Evolutionary conservation across 352 stramenopile species (phyloP).

Genomic region (Aphanomyces astaci): DNA sequence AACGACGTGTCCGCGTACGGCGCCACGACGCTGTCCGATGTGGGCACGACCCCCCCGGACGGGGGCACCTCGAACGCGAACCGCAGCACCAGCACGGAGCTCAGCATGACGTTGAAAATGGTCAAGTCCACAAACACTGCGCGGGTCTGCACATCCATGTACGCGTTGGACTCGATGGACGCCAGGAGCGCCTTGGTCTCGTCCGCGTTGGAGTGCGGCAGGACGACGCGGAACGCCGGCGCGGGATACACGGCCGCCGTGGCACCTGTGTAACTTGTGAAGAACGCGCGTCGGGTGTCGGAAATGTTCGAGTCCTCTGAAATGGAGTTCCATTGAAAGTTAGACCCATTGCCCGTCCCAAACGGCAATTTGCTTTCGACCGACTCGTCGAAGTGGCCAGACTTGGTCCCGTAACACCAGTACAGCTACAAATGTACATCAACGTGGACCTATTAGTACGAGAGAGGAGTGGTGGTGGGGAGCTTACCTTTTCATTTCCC

Average conservation of each 20-base stretch:
- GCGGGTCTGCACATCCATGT: conserved; percentile 38
- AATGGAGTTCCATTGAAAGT: conserved; percentile 31
- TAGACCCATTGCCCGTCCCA: conserved; percentile 1
- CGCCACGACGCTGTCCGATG: conserved; percentile 25
- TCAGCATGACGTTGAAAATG: conserved; percentile 44
- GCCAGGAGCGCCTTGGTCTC: conserved; percentile 26
- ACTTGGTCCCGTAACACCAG: conserved; percentile 27
- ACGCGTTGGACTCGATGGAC: conserved; percentile 28
- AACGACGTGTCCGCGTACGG: conserved; percentile 40
- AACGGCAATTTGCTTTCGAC: conserved; percentile 27
- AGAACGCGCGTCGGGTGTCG: conserved; percentile 30
- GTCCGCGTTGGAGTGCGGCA: conserved; percentile 26
- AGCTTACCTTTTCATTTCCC: neutral
- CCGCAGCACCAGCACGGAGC: conserved; percentile 31
- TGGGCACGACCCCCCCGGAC: conserved; percentile 32
- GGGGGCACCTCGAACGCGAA: conserved; percentile 45
- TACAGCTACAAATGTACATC: conserved; percentile 23
- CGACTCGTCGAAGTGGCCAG: conserved; percentile 25
- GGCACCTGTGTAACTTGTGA: conserved; percentile 33
- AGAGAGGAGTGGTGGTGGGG: too few species aligned
- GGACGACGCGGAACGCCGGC: conserved; percentile 38
- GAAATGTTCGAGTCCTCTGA: conserved; percentile 33
- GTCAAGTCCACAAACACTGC: conserved; percentile 42
- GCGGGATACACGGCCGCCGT: conserved; percentile 29
- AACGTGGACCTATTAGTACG: neutral